These are phyloP conservation scores for Musa beccarii DNA, from an alignment of 176 grass and related monocot species.

Conservation along the genomic window DNA sequence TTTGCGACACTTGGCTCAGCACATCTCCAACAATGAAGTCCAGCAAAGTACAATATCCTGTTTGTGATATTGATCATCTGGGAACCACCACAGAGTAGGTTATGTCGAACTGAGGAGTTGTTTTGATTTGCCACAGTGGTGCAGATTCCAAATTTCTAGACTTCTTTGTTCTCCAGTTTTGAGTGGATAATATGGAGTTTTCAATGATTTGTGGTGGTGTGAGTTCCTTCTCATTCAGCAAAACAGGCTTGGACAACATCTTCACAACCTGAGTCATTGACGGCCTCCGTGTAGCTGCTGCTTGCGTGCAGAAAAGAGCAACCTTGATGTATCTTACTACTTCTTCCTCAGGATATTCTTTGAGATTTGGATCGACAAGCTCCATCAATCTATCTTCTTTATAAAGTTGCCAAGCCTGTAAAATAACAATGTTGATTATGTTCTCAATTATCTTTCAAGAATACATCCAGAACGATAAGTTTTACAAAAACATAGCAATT, in stretches of 20 bases:
- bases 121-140: no score
- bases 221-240: not conserved
- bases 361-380: slow-evolving; percentile 27
- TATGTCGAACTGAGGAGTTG: not conserved
- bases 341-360: slow-evolving; percentile 32
- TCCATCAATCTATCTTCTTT: slow-evolving; percentile 28
- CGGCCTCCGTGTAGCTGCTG: slow-evolving; percentile 21
- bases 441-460: no score
- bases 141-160: no score
- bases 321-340: slow-evolving; percentile 37
- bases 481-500: no score
- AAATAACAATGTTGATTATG: not conserved
- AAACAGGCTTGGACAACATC: slow-evolving; percentile 21
- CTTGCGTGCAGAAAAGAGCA: slow-evolving; percentile 40
- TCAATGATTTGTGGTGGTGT: not conserved
- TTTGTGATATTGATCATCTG: not conserved
- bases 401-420: slow-evolving; percentile 42
- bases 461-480: no score
- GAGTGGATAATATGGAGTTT: not conserved
- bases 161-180: not conserved
- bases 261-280: slow-evolving; percentile 36
- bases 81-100: not conserved
- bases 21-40: no score
- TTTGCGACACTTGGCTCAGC: no score
- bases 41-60: no score